Evolutionary conservation across 2,329 filamentous ascomycete species (phyloP).

Genomic region (Meredithiella fracta): DNA sequence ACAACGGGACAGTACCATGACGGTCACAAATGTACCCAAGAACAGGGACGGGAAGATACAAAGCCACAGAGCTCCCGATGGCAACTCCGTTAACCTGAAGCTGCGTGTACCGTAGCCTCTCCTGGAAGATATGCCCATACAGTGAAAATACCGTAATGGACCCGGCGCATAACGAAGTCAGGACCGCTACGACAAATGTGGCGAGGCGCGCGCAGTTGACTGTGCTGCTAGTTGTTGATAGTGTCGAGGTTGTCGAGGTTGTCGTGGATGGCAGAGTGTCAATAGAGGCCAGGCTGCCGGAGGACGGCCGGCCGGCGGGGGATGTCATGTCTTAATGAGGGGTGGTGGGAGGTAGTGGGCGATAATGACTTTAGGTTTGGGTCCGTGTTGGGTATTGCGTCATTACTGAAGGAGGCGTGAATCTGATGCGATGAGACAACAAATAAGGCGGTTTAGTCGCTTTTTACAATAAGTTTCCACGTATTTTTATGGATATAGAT

Average conservation of each 20-base stretch:
- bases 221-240: neutral
- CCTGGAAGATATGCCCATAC: conserved; percentile 81
- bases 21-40: conserved; percentile 89
- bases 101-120: conserved; percentile 72
- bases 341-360: neutral
- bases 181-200: conserved; percentile 37
- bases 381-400: neutral
- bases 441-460: neutral
- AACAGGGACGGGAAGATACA: conserved; percentile 82
- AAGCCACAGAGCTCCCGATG: conserved; percentile 69
- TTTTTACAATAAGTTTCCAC: neutral
- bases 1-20: conserved; percentile 61
- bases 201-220: conserved; percentile 5
- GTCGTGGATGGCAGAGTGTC: conserved; percentile 4
- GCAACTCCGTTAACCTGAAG: conserved; percentile 82
- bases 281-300: neutral
- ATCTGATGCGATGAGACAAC: neutral
- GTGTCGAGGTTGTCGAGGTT: conserved; percentile 4
- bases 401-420: neutral
- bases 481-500: neutral
- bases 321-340: neutral
- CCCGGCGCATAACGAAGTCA: conserved; percentile 60
- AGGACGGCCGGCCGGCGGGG: neutral
- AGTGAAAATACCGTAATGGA: conserved; percentile 88
- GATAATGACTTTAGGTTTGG: neutral